Base-by-base conservation (phyloP, 805 yeast genomes). In the Wickerhamiella sorbophila region DNA sequence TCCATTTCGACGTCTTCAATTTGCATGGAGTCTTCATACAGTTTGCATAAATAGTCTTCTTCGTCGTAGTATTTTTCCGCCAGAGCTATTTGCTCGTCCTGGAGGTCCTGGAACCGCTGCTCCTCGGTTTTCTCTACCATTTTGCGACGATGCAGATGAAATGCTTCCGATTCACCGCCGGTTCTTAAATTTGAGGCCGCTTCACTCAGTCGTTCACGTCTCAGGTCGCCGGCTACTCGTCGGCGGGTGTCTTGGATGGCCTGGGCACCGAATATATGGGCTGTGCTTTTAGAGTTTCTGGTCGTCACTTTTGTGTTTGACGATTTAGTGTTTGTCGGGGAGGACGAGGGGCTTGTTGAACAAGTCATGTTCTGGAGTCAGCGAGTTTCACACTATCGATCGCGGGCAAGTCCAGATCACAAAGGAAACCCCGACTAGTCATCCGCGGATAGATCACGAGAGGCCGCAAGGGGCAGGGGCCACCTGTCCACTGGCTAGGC, bases 11-110 rank as follows among this genome's bases (percentile, higher is more conserved):
- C n/a, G n/a, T n/a, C n/a, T 12, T 24, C 29, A 8, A 24, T 6
- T 12, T 24, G 29, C 29, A 24, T 24, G 6, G 29, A 24, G 12
- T 24, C 29, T 12, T 24, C 29, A 24, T 24, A 24, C 6, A 24
- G 6, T 24, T 24, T 12, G 29, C 29, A 24, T 12, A 24, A 24
- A 5, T 17, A 33, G 26, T 34, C 37, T 17, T 34, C 27, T 14
- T 34, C 37, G 17, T 20, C 26, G 16, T 34, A 34, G 37, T 16
- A 34, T 12, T 34, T n/a, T 34, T 34, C 37, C 2, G 37, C 37
- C 15, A 20, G 17, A 21, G 37, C 37, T 10, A 34, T 20, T 4
- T 20, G 16, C 14, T 18, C 27, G 6, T 19, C 37, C 5, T 17
- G 4, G 19, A 5, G 16, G 14, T 18, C 16, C 4, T 17, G 16